These are phyloP conservation scores for Lactifluus pinguis DNA, from an alignment of 768 basidiomycete genomes.

Conservation along the genomic window DNA sequence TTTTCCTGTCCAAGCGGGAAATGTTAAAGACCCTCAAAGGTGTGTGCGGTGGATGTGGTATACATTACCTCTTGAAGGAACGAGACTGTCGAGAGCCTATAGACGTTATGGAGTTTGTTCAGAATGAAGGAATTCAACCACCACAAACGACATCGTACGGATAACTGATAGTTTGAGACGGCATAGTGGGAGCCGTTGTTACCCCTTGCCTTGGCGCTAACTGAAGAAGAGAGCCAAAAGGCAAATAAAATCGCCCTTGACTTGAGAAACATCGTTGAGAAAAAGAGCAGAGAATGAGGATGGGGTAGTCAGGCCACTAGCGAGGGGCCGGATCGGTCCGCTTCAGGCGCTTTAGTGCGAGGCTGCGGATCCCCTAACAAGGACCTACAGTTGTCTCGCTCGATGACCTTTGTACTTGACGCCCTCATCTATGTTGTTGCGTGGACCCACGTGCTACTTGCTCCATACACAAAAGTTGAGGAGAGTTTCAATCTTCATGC, in stretches of 20 bases:
- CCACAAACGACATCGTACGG: background rate
- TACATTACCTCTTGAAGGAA: constrained; percentile 7
- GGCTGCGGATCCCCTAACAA: background rate
- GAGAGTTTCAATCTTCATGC: constrained; percentile 96
- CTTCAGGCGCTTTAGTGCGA: background rate
- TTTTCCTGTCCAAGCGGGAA: constrained; percentile 23
- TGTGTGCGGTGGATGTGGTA: too few species aligned
- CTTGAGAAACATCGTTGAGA: background rate
- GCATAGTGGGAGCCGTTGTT: constrained; percentile 1
- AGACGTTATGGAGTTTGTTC: background rate
- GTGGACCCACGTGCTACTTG: constrained; percentile 63
- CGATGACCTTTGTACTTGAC: constrained; percentile 39
- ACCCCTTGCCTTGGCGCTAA: background rate
- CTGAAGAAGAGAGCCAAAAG: constrained; percentile 1
- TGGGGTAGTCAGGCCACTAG: background rate
- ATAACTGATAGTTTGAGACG: background rate
- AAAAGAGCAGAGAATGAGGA: too few species aligned
- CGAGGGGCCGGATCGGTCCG: background rate
- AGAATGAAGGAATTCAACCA: background rate
- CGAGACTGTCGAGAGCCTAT: constrained; percentile 3
- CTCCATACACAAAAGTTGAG: constrained; percentile 94
- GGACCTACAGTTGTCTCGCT: background rate
- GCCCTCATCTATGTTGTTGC: constrained; percentile 38
- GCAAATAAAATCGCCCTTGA: background rate
- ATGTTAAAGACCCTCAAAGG: background rate